Conservation (phyloP, 805 yeast genomes). For the Kazachstania africana region DNA sequence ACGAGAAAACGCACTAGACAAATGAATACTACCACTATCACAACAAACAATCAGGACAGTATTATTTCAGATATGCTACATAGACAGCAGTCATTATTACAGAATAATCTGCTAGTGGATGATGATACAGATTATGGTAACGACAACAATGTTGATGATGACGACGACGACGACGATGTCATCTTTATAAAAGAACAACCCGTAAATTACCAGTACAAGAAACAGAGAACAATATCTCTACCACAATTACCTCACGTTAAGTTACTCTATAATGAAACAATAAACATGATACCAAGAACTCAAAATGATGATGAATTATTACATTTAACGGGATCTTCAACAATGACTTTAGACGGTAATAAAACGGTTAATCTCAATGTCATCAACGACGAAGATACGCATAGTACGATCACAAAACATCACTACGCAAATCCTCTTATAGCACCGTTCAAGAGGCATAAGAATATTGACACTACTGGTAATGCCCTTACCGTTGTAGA, state of each 20-base stretch:
- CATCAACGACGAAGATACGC: conserved; percentile 13
- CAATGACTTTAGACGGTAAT: conserved; percentile 24
- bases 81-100: conserved; percentile 15
- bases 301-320: conserved; percentile 24
- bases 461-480: neutral
- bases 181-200: conserved; percentile 23
- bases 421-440: neutral
- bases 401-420: neutral
- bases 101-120: conserved; percentile 7
- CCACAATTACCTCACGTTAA: conserved; percentile 43
- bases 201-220: conserved; percentile 23
- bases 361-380: conserved; percentile 15
- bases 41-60: conserved; percentile 5
- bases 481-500: neutral
- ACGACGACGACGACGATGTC: conserved; percentile 19
- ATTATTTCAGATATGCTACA: conserved; percentile 17
- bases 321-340: conserved; percentile 23
- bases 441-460: neutral
- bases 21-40: too few relatives aligned
- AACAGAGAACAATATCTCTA: conserved; percentile 39
- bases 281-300: conserved; percentile 5
- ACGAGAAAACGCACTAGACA: too few relatives aligned
- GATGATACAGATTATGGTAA: neutral
- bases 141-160: conserved; percentile 4
- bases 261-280: conserved; percentile 24